Conservation (phyloP, 352 stramenopile species). For the Pilasporangium apinafurcum region DNA sequence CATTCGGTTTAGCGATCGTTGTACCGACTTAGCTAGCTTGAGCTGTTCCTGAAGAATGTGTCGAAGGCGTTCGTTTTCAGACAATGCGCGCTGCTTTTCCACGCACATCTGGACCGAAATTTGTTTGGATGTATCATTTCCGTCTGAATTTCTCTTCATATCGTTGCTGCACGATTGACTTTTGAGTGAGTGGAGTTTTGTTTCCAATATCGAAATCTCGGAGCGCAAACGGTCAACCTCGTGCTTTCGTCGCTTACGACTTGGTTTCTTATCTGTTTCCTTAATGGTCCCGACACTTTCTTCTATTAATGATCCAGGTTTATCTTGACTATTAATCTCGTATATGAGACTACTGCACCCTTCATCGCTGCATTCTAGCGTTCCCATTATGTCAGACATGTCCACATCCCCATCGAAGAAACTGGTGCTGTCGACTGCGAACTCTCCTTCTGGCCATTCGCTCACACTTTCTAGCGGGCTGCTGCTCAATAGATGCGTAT, state of each 20-base stretch:
- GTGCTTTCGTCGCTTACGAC: slow-evolving; percentile 44
- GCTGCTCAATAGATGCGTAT: too few relatives aligned
- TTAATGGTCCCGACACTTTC: not conserved
- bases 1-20: slow-evolving; percentile 20
- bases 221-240: slow-evolving; percentile 46
- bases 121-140: slow-evolving; percentile 20
- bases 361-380: too few relatives aligned
- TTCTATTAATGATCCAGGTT: too few relatives aligned
- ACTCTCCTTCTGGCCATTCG: too few relatives aligned
- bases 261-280: slow-evolving; percentile 12
- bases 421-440: too few relatives aligned
- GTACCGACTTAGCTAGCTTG: slow-evolving; percentile 25
- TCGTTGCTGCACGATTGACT: too few relatives aligned
- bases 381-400: too few relatives aligned
- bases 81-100: slow-evolving; percentile 30
- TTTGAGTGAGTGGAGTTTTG: slow-evolving; percentile 32
- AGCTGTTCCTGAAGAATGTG: slow-evolving; percentile 36
- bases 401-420: too few relatives aligned
- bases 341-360: too few relatives aligned
- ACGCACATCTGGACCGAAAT: slow-evolving; percentile 34
- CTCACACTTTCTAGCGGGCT: too few relatives aligned
- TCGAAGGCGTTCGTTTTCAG: slow-evolving; percentile 39
- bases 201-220: slow-evolving; percentile 29
- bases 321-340: too few relatives aligned
- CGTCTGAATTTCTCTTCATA: too few relatives aligned